phyloP scores from a whole-genome alignment of 495 filamentous ascomycete genomes.

The Hyphodiscus hymeniophilus region DNA sequence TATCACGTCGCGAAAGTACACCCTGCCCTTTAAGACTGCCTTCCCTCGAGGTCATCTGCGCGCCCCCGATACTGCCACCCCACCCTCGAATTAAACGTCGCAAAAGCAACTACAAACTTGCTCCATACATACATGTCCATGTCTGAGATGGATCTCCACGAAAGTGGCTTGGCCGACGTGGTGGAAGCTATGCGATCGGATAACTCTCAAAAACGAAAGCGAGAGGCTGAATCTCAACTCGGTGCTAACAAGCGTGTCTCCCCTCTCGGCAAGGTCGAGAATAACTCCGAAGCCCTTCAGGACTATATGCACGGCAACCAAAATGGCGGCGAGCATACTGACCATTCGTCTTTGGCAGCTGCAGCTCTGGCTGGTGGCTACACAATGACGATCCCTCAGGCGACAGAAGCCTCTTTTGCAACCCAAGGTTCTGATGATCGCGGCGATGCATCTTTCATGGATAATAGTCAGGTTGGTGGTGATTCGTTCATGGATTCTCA shows the following conservation, averaged over 20 bases:
- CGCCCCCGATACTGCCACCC: slow-evolving; percentile 7
- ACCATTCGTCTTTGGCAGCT: slow-evolving; percentile 55
- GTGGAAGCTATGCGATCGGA: slow-evolving; percentile 24
- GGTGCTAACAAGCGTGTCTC: slow-evolving; percentile 20
- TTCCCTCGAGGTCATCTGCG: slow-evolving; percentile 24
- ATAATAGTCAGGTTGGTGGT: slow-evolving; percentile 22
- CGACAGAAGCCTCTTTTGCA: slow-evolving; percentile 62
- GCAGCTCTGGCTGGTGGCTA: slow-evolving; percentile 57
- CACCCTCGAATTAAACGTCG: slow-evolving; percentile 18
- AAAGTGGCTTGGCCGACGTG: slow-evolving; percentile 21
- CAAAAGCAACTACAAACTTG: slow-evolving; percentile 10
- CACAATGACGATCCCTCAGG: slow-evolving; percentile 60
- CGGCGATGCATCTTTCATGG: slow-evolving; percentile 22
- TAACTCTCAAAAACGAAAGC: slow-evolving; percentile 22
- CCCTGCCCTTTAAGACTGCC: slow-evolving; percentile 22
- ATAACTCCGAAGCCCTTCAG: slow-evolving; percentile 21
- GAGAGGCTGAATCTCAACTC: slow-evolving; percentile 22
- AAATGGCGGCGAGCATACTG: slow-evolving; percentile 34
- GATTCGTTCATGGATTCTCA: slow-evolving; percentile 21
- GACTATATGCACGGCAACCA: slow-evolving; percentile 46
- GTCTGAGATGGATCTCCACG: slow-evolving; percentile 22
- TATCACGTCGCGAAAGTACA: slow-evolving; percentile 24
- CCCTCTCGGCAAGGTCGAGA: slow-evolving; percentile 10
- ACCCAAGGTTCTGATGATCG: slow-evolving; percentile 29
- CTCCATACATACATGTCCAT: slow-evolving; percentile 9